These are phyloP conservation scores for Chloranthus sessilifolius DNA, from an alignment of 164 flowering plant species.

Conservation along the genomic window DNA sequence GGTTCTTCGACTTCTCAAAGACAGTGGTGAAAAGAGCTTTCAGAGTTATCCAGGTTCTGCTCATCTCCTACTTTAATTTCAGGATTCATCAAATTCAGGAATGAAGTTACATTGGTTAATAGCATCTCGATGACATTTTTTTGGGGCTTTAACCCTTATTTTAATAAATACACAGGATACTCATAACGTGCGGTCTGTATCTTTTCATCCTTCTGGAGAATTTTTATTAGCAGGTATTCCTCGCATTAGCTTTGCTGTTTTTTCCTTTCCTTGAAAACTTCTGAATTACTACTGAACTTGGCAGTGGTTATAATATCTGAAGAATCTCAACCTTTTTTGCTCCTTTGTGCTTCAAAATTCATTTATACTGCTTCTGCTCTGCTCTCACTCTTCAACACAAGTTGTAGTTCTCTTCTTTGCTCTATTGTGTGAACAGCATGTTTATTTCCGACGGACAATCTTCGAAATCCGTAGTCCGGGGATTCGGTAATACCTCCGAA, in stretches of 20 bases:
- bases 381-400: no score
- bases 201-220: conserved; percentile 88
- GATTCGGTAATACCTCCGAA: no score
- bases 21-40: conserved; percentile 74
- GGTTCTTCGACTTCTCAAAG: conserved; percentile 89
- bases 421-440: no score
- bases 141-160: conserved; percentile 8
- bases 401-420: no score
- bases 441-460: no score
- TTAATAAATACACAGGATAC: conserved; percentile 65
- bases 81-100: conserved; percentile 4
- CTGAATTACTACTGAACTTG: no score
- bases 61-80: conserved; percentile 2
- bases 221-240: conserved; percentile 69
- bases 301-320: no score
- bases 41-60: conserved; percentile 69
- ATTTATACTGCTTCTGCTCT: no score
- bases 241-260: conserved; percentile 4
- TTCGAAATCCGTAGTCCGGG: no score
- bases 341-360: no score
- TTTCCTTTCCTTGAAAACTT: no score
- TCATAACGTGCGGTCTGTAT: conserved; percentile 81
- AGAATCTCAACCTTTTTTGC: no score
- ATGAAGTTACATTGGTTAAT: neutral
- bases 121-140: neutral